Conservation (phyloP, 225 moss, liverwort and hornwort species). For the Physcomitrellopsis africana region DNA sequence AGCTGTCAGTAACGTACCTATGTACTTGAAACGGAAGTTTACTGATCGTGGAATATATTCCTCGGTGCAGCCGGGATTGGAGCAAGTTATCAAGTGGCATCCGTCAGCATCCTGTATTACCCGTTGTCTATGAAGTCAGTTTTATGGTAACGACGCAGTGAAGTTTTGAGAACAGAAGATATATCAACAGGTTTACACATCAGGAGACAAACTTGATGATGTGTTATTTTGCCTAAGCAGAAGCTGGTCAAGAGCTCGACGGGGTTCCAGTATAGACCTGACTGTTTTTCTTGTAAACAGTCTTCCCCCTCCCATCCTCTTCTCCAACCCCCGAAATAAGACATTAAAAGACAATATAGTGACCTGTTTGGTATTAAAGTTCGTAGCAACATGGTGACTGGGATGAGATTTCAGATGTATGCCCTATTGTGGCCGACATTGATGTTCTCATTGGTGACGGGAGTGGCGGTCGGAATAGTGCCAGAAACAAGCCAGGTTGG, state of each 20-base stretch:
- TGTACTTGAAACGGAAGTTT: background rate
- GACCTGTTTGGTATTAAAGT: constrained; percentile 17
- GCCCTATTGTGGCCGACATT: background rate
- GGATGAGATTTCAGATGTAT: constrained; percentile 20
- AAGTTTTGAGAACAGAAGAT: background rate
- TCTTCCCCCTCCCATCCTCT: background rate
- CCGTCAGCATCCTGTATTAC: background rate
- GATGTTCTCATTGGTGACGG: constrained; percentile 13
- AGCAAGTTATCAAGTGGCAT: background rate
- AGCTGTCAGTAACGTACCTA: background rate
- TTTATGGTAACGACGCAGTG: background rate
- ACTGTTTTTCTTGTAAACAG: background rate
- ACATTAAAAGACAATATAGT: too few species aligned
- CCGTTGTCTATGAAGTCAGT: background rate
- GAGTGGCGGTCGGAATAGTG: constrained; percentile 25
- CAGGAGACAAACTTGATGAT: background rate
- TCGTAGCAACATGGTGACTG: constrained; percentile 19
- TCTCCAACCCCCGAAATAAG: background rate
- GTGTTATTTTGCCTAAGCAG: background rate
- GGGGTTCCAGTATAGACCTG: background rate
- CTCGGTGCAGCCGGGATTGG: background rate
- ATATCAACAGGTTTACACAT: background rate
- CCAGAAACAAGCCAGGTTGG: constrained; percentile 36
- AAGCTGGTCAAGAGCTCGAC: background rate
- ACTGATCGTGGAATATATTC: background rate